Evolutionary conservation across 306 rosid species (phyloP), one percentile per base, ranked within the genome.

Genomic region (Gillenia trifoliata): DNA sequence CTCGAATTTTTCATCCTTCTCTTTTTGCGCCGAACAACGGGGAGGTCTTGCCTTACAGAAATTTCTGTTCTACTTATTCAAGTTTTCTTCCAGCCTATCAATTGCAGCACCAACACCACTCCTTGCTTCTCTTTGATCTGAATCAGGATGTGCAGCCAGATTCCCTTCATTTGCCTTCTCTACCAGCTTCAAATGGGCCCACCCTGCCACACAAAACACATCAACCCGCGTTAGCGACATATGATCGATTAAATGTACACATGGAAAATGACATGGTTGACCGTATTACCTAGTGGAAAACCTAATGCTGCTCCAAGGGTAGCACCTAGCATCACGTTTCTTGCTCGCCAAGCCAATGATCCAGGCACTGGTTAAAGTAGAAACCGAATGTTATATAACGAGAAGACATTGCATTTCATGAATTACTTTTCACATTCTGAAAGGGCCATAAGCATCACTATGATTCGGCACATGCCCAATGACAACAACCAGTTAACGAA

Each of bases 51-150:
- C 61, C 74, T 25, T 12, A 11, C 55, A 3, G 8, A 52, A 19
- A 3, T 20, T 52, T 17, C 12, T 71, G 66, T 63, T 91, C 86
- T 86, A 88, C 80, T 92, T 86, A 4, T 62, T 86, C 80, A 89
- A 85, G 70, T 84, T 92, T 81, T 78, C 93, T 86, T 86, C 93
- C 60, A 94, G 96, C 83, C 96, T 89, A 59, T 92, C 92, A 71
- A 92, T 94, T 62, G 99, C 93, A 38, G 96, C 98, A 64, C 89
- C 83, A 40, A 94, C 96, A 10, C 96, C 93, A 63, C 94, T 76
- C 78, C 73, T 90, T 25, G 80, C 83, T 82, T 86, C 90, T 74
- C 83, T 56, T 63, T 70, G 82, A 78, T 60, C 85, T 66, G 65
- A 71, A 72, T 57, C 72, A 31, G 68, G 79, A 75, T 72, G 62